A percentile compares a stretch with the other conserved stretches of the same genome.
These are phyloP conservation scores for Eucalyptus cloeziana DNA, from an alignment of 345 rosid genomes.

Conservation along the genomic window DNA sequence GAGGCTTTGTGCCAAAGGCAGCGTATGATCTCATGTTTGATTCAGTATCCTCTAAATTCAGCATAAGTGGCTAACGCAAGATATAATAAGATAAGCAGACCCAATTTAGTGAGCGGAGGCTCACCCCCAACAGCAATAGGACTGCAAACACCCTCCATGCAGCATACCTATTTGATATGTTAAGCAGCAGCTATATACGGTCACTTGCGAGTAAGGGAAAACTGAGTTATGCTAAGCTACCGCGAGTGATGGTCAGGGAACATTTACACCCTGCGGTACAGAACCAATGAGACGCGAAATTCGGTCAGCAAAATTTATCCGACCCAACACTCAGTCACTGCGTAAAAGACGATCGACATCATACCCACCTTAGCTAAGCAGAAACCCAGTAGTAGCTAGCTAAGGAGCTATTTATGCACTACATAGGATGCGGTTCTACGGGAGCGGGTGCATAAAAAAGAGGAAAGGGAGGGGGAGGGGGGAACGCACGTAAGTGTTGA, in stretches of 20 bases:
- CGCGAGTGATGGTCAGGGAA: background rate
- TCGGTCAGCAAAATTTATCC: background rate
- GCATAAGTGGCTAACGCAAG: background rate
- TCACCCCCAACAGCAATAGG: background rate
- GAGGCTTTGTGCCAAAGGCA: background rate
- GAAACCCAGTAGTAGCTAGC: background rate
- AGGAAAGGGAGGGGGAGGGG: background rate
- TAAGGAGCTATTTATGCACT: background rate
- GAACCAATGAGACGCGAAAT: background rate
- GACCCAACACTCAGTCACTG: background rate
- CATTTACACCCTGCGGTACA: background rate
- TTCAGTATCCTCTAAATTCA: background rate
- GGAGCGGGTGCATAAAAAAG: background rate
- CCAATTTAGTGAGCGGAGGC: background rate
- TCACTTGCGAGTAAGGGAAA: background rate
- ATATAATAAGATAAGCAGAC: background rate
- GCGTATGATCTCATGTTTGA: background rate
- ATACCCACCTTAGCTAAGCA: background rate
- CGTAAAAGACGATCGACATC: background rate
- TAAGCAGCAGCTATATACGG: background rate
- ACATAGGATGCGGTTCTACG: background rate
- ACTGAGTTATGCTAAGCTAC: background rate
- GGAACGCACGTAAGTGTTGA: background rate
- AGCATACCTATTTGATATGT: background rate
- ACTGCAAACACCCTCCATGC: background rate